These are phyloP conservation scores for Mucor piriformis DNA, from an alignment of 371 early-diverging fungal genomes.

Conservation along the genomic window DNA sequence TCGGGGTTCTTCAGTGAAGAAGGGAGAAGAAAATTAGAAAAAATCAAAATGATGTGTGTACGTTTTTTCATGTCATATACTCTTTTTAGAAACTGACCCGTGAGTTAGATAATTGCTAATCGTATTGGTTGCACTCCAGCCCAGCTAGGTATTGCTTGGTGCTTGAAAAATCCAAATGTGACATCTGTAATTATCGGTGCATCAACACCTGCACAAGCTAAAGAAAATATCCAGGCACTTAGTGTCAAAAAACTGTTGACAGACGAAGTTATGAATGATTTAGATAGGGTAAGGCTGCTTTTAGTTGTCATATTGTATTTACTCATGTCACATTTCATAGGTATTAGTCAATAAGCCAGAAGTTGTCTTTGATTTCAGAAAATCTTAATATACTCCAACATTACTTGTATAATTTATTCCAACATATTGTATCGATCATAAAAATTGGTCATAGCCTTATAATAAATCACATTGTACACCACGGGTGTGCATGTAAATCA, in stretches of 20 bases:
- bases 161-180: constrained; percentile 63
- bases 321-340: constrained; percentile 10
- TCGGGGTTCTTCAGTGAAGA: constrained; percentile 65
- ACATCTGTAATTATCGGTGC: constrained; percentile 75
- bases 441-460: too few relatives aligned
- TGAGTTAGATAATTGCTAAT: constrained; percentile 71
- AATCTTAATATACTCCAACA: constrained; percentile 41
- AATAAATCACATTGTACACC: too few relatives aligned
- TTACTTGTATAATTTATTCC: neutral
- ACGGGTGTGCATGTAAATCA: too few relatives aligned
- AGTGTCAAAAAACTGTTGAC: constrained; percentile 65
- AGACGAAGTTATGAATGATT: constrained; percentile 65
- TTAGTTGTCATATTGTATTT: neutral
- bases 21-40: constrained; percentile 57
- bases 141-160: constrained; percentile 86
- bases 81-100: too few relatives aligned
- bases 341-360: constrained; percentile 77
- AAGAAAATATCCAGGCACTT: constrained; percentile 74
- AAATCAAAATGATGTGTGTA: constrained; percentile 55
- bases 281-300: constrained; percentile 50
- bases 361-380: constrained; percentile 62
- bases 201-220: constrained; percentile 70
- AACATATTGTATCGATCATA: neutral
- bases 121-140: constrained; percentile 69
- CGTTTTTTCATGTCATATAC: too few relatives aligned